Percentiles rank a stretch among this genome's conserved stretches.
phyloP scores from a whole-genome alignment of 1,284 basidiomycete genomes.

The Amylostereum areolatum region DNA sequence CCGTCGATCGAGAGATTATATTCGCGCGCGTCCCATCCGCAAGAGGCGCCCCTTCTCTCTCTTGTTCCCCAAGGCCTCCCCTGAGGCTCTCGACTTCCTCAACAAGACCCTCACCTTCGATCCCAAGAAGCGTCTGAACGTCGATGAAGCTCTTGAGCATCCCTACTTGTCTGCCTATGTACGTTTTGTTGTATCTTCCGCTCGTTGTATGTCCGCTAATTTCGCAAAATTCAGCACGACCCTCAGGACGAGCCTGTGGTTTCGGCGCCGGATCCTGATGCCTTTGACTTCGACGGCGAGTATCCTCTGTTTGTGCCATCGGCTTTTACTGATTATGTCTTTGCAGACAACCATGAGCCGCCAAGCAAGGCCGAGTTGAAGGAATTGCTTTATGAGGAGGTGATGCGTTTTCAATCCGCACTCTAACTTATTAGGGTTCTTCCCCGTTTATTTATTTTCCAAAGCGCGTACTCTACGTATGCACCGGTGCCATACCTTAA shows the following conservation, averaged over 20 bases:
- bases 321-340: constrained; percentile 9
- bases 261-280: constrained; percentile 70
- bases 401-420: constrained; percentile 57
- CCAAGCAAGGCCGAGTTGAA: constrained; percentile 75
- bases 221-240: constrained; percentile 55
- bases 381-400: constrained; percentile 60
- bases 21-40: constrained; percentile 70
- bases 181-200: constrained; percentile 18
- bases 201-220: constrained; percentile 7
- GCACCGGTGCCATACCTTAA: background rate
- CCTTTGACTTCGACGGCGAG: constrained; percentile 83
- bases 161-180: constrained; percentile 63
- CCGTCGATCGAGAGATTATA: constrained; percentile 78
- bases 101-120: constrained; percentile 82
- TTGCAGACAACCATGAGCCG: constrained; percentile 67
- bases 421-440: constrained; percentile 29
- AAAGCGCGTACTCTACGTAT: background rate
- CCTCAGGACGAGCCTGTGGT: constrained; percentile 78
- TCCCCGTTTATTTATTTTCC: constrained; percentile 3
- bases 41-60: constrained; percentile 55
- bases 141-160: constrained; percentile 81
- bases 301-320: constrained; percentile 2
- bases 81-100: constrained; percentile 80
- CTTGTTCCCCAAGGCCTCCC: constrained; percentile 65
- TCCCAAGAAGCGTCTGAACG: constrained; percentile 80